phyloP scores from a whole-genome alignment of 139 green algal species.

The Eudorina sp. region DNA sequence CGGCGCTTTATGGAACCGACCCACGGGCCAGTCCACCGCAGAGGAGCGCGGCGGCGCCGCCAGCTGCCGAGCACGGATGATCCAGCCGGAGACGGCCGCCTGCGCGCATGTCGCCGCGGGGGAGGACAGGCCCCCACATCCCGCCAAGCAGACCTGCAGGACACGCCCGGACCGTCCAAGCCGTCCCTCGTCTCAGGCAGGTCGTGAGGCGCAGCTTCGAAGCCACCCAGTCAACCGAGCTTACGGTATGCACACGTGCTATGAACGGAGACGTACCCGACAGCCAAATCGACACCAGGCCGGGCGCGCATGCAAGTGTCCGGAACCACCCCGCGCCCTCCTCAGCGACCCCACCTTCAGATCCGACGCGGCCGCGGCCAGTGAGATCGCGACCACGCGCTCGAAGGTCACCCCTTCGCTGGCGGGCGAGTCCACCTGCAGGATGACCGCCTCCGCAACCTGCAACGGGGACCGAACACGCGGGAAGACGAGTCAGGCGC shows the following conservation, averaged over 20 bases:
- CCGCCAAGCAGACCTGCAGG: constrained; percentile 3
- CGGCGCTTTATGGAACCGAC: constrained; percentile 54
- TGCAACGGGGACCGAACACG: neutral
- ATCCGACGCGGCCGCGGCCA: constrained; percentile 59
- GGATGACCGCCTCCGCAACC: constrained; percentile 13
- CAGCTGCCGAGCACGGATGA: constrained; percentile 73
- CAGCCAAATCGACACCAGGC: too few relatives aligned
- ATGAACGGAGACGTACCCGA: too few relatives aligned
- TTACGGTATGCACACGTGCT: too few relatives aligned
- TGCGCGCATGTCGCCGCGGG: constrained; percentile 43
- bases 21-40: constrained; percentile 59
- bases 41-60: constrained; percentile 56
- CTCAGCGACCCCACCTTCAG: constrained; percentile 10
- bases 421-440: neutral
- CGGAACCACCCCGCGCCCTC: neutral
- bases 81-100: constrained; percentile 54
- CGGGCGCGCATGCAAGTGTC: too few relatives aligned
- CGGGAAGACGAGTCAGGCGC: neutral
- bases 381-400: constrained; percentile 66
- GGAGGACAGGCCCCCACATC: constrained; percentile 27
- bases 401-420: constrained; percentile 43
- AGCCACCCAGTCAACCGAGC: too few relatives aligned
- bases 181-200: too few relatives aligned
- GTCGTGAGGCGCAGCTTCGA: too few relatives aligned
- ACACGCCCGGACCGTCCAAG: neutral